Evolutionary conservation across 768 basidiomycete genomes (phyloP).

Genomic region (Collybia mongolica): DNA sequence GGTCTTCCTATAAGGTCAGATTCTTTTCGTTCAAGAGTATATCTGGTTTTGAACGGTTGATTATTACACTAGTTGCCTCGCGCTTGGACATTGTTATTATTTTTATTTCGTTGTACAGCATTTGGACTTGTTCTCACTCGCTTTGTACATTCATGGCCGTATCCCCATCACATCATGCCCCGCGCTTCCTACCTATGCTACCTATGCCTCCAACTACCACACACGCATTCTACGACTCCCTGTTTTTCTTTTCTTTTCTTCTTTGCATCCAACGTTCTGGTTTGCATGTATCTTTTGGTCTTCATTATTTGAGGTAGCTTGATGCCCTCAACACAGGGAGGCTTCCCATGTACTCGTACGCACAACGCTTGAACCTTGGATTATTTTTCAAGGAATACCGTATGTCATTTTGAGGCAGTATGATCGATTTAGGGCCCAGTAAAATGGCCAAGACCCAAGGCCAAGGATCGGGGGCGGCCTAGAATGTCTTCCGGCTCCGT

Average conservation of each 20-base stretch:
- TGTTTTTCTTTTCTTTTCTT: conserved; percentile 1
- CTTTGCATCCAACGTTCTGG: conserved; percentile 9
- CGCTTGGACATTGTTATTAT: conserved; percentile 19
- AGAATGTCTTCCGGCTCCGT: conserved; percentile 27
- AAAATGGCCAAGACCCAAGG: too few relatives aligned
- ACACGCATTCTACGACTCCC: conserved; percentile 1
- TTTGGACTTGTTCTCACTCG: conserved; percentile 15
- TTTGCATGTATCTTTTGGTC: conserved; percentile 16
- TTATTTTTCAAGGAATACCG: conserved; percentile 7
- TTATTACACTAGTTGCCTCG: background rate
- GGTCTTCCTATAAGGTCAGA: conserved; percentile 41
- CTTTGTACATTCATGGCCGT: conserved; percentile 9
- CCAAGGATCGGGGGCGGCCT: background rate
- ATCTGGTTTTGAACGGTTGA: too few relatives aligned
- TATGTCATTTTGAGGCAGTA: background rate
- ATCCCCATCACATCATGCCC: conserved; percentile 19
- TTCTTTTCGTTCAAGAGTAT: background rate
- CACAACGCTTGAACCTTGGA: conserved; percentile 14
- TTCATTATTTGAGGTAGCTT: conserved; percentile 25
- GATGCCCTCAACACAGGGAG: conserved; percentile 22
- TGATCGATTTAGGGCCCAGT: too few relatives aligned
- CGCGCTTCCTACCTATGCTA: conserved; percentile 16
- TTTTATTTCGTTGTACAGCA: conserved; percentile 17
- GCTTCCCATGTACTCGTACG: conserved; percentile 29
- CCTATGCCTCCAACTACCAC: conserved; percentile 15